Evolutionary conservation across 2,329 filamentous ascomycete species (phyloP).

Genomic region (Penicillium sp.): DNA sequence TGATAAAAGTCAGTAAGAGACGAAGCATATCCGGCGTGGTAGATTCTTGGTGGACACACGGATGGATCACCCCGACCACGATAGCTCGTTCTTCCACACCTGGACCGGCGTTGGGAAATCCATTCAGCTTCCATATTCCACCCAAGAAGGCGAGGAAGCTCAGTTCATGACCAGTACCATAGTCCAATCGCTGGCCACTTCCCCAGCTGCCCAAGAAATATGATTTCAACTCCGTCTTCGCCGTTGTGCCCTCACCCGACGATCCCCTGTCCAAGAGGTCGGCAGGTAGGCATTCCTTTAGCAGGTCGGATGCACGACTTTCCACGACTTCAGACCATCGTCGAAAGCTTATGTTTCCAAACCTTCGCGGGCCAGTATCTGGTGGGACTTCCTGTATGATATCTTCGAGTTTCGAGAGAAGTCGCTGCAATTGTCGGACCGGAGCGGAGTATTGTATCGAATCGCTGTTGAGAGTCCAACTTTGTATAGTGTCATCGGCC

Average conservation of each 20-base stretch:
- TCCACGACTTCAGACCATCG: constrained; percentile 74
- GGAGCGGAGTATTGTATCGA: constrained; percentile 53
- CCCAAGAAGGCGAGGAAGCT: constrained; percentile 91
- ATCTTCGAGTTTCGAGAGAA: constrained; percentile 63
- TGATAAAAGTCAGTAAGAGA: constrained; percentile 3
- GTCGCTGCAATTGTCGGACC: constrained; percentile 61
- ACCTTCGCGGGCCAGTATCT: constrained; percentile 79
- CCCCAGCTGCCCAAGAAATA: constrained; percentile 88
- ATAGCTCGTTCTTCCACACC: constrained; percentile 71
- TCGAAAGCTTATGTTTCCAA: constrained; percentile 88
- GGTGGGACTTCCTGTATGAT: constrained; percentile 79
- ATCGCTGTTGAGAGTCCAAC: constrained; percentile 49
- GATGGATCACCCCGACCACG: constrained; percentile 77
- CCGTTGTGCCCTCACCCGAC: constrained; percentile 41
- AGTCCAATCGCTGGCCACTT: constrained; percentile 84
- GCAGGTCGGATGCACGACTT: constrained; percentile 55
- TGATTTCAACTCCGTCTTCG: constrained; percentile 65
- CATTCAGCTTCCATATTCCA: constrained; percentile 84
- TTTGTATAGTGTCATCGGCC: constrained; percentile 41
- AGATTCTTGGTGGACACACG: constrained; percentile 53
- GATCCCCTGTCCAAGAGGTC: constrained; percentile 42
- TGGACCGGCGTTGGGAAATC: constrained; percentile 59
- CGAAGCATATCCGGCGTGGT: constrained; percentile 3
- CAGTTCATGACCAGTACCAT: constrained; percentile 92
- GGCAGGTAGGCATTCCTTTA: constrained; percentile 56